Conservation (phyloP, 768 basidiomycete genomes). For the Neoboletus magnificus region DNA sequence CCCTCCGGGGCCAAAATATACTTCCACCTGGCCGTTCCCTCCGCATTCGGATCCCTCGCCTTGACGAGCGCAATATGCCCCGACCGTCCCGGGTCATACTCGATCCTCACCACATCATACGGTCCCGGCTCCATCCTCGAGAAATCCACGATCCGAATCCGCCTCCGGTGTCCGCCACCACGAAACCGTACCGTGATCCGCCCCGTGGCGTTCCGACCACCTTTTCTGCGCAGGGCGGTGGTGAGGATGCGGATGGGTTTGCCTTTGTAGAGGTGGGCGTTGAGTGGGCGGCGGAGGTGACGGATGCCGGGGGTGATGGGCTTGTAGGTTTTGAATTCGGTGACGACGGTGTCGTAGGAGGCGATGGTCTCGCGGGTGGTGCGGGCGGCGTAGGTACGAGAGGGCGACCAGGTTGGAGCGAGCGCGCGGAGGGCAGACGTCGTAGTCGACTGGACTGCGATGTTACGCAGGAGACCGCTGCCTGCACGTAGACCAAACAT, state of each 20-base stretch:
- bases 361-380: conserved; percentile 30
- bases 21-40: conserved; percentile 64
- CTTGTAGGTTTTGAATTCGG: conserved; percentile 85
- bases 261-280: conserved; percentile 80
- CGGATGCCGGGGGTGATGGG: conserved; percentile 84
- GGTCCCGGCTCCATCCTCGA: conserved; percentile 70
- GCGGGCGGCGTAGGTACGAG: conserved; percentile 36
- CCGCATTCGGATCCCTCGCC: conserved; percentile 51
- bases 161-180: conserved; percentile 88
- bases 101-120: conserved; percentile 89
- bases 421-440: conserved; percentile 5
- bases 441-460: conserved; percentile 7
- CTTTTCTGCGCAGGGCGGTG: conserved; percentile 72
- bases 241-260: conserved; percentile 84
- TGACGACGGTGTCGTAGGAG: conserved; percentile 39
- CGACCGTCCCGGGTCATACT: conserved; percentile 93
- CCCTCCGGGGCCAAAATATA: conserved; percentile 95
- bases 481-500: conserved; percentile 16
- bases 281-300: conserved; percentile 79
- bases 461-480: conserved; percentile 9
- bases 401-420: conserved; percentile 9
- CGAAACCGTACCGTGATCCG: conserved; percentile 83
- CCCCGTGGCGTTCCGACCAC: conserved; percentile 82
- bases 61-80: conserved; percentile 91
- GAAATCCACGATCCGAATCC: conserved; percentile 88